These are phyloP conservation scores for Desmodesmus armatus DNA, from an alignment of 139 green algal species.

Conservation along the genomic window DNA sequence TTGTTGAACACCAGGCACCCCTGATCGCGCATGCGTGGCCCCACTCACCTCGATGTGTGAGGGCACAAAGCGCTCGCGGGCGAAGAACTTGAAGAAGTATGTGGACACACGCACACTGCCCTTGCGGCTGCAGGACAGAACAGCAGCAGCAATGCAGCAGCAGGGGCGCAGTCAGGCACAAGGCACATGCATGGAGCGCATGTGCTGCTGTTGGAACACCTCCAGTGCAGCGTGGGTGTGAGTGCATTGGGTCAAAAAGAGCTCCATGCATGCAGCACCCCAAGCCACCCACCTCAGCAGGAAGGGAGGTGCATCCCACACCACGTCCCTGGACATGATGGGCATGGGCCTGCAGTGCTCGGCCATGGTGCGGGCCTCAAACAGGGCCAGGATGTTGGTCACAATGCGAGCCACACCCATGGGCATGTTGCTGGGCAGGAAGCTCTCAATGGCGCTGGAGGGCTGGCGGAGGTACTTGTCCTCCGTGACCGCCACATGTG, in stretches of 20 bases:
- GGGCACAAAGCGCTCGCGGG: constrained; percentile 25
- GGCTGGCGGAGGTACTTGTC: constrained; percentile 9
- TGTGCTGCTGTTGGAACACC: too few relatives aligned
- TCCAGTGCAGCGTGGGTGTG: too few relatives aligned
- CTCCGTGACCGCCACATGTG: constrained; percentile 28
- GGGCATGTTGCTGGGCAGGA: constrained; percentile 11
- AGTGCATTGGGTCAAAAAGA: too few relatives aligned
- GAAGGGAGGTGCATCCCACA: constrained; percentile 40
- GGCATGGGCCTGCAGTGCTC: constrained; percentile 38
- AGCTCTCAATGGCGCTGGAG: neutral
- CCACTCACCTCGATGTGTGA: constrained; percentile 24
- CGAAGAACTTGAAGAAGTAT: constrained; percentile 36
- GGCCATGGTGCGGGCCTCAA: constrained; percentile 40
- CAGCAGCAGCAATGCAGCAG: too few relatives aligned
- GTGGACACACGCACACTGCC: constrained; percentile 21
- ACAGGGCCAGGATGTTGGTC: constrained; percentile 26
- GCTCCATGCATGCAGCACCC: too few relatives aligned
- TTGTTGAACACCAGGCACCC: neutral
- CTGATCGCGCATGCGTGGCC: neutral
- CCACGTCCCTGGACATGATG: constrained; percentile 36
- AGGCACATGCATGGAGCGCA: too few relatives aligned
- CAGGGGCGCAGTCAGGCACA: too few relatives aligned
- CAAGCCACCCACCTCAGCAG: too few relatives aligned
- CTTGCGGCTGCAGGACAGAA: too few relatives aligned
- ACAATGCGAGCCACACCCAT: constrained; percentile 14